Percentiles rank a stretch among this genome's conserved stretches.
These are phyloP conservation scores for Boletus nobilissimus DNA, from an alignment of 1,284 basidiomycete genomes.

Conservation along the genomic window DNA sequence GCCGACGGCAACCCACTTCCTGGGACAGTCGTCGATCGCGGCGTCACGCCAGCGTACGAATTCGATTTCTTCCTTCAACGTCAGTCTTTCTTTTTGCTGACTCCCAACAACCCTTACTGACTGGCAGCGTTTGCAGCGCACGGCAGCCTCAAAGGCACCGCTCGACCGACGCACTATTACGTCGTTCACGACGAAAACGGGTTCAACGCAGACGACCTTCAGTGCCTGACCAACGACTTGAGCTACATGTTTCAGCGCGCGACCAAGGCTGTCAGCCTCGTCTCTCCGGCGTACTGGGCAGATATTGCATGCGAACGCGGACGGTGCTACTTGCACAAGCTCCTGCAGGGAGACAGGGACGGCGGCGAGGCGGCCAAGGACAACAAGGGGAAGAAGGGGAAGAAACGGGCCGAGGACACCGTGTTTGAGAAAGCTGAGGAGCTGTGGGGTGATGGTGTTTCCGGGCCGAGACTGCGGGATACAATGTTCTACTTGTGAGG, in stretches of 20 bases:
- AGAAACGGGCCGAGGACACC: slow-evolving; percentile 13
- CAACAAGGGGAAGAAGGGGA: slow-evolving; percentile 19
- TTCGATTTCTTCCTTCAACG: slow-evolving; percentile 82
- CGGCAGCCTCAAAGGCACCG: slow-evolving; percentile 72
- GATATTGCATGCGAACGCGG: slow-evolving; percentile 82
- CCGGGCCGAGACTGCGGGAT: slow-evolving; percentile 58
- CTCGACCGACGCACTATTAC: slow-evolving; percentile 79
- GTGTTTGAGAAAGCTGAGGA: slow-evolving; percentile 60
- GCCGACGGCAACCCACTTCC: slow-evolving; percentile 74
- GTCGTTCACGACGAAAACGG: slow-evolving; percentile 79
- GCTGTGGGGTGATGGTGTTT: slow-evolving; percentile 69
- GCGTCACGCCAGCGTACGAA: slow-evolving; percentile 74
- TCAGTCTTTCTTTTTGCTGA: slow-evolving; percentile 38
- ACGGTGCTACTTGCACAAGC: slow-evolving; percentile 74
- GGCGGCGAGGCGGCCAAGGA: slow-evolving; percentile 24
- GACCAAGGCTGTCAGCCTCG: slow-evolving; percentile 82
- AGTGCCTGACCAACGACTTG: slow-evolving; percentile 65
- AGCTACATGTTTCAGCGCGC: slow-evolving; percentile 83
- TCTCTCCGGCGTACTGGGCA: slow-evolving; percentile 82
- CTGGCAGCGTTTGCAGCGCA: slow-evolving; percentile 44
- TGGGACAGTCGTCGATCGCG: slow-evolving; percentile 79
- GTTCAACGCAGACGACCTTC: slow-evolving; percentile 74
- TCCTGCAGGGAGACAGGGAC: slow-evolving; percentile 59
- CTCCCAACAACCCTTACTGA: slow-evolving; percentile 28
- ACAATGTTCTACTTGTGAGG: slow-evolving; percentile 79